Conservation (phyloP, 257 asterid genomes). For the Gentiana macrophylla region DNA sequence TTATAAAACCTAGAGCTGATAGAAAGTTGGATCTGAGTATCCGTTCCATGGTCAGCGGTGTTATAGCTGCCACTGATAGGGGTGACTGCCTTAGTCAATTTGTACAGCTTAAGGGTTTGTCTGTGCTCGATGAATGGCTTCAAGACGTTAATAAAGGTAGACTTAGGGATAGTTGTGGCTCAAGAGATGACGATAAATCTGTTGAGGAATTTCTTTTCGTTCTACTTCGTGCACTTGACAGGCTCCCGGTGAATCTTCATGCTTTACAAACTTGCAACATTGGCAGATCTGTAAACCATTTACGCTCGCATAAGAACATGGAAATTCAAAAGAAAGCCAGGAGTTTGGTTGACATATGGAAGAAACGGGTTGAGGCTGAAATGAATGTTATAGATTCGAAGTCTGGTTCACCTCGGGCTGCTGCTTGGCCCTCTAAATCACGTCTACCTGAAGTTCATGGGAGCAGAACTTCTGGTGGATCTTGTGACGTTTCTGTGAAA, state of each 20-base stretch:
- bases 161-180: slow-evolving; percentile 32
- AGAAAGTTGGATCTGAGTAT: slow-evolving; percentile 48
- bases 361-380: slow-evolving; percentile 94
- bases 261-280: slow-evolving; percentile 87
- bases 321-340: slow-evolving; percentile 89
- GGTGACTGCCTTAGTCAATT: slow-evolving; percentile 66
- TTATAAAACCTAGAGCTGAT: slow-evolving; percentile 54
- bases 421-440: slow-evolving; percentile 60
- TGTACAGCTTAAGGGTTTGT: slow-evolving; percentile 65
- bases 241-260: slow-evolving; percentile 78
- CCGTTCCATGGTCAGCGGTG: slow-evolving; percentile 67
- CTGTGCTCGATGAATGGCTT: slow-evolving; percentile 84
- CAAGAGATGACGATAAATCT: slow-evolving; percentile 48
- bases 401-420: slow-evolving; percentile 40
- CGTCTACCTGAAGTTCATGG: slow-evolving; percentile 57
- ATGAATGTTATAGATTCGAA: slow-evolving; percentile 65
- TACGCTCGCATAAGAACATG: slow-evolving; percentile 66
- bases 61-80: slow-evolving; percentile 69
- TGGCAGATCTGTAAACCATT: slow-evolving; percentile 87
- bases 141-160: slow-evolving; percentile 80
- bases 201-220: slow-evolving; percentile 74
- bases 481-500: slow-evolving; percentile 47
- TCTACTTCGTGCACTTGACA: slow-evolving; percentile 82
- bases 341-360: slow-evolving; percentile 85
- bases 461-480: slow-evolving; percentile 41